Percentiles rank a stretch among this genome's conserved stretches.
Conservation (phyloP, 192 early-diverging fungal genomes). For the Umbelopsis sp. region DNA sequence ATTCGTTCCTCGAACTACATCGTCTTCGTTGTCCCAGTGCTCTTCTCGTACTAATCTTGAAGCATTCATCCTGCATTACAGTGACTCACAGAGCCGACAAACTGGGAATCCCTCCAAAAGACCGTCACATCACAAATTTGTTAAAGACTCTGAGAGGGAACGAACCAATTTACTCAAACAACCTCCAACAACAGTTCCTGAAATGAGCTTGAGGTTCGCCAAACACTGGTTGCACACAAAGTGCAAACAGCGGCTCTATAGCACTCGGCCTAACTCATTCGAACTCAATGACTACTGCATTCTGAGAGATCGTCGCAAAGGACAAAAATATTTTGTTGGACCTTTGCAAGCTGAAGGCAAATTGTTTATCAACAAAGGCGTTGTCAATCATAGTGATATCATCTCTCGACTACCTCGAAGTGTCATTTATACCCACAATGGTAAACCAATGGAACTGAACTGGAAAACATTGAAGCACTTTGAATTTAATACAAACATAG, state of each 20-base stretch:
- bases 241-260: neutral
- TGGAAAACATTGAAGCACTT: too few relatives aligned
- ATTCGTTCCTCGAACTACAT: conserved; percentile 87
- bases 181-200: neutral
- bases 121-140: neutral
- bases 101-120: too few relatives aligned
- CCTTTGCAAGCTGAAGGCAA: conserved; percentile 35
- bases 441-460: conserved; percentile 17
- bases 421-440: conserved; percentile 32
- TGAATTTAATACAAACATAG: too few relatives aligned
- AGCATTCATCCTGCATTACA: neutral
- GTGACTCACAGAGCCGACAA: too few relatives aligned
- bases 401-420: conserved; percentile 30
- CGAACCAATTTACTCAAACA: too few relatives aligned
- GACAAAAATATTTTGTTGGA: conserved; percentile 40
- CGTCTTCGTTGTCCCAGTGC: conserved; percentile 44
- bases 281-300: conserved; percentile 36
- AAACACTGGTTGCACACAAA: neutral
- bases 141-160: neutral
- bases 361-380: conserved; percentile 23
- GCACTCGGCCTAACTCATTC: conserved; percentile 19
- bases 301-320: conserved; percentile 32
- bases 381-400: conserved; percentile 35
- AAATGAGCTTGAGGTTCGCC: neutral
- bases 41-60: conserved; percentile 18